Evolutionary conservation across 768 basidiomycete genomes (phyloP).

Genomic region (Phylloporus arenicola): DNA sequence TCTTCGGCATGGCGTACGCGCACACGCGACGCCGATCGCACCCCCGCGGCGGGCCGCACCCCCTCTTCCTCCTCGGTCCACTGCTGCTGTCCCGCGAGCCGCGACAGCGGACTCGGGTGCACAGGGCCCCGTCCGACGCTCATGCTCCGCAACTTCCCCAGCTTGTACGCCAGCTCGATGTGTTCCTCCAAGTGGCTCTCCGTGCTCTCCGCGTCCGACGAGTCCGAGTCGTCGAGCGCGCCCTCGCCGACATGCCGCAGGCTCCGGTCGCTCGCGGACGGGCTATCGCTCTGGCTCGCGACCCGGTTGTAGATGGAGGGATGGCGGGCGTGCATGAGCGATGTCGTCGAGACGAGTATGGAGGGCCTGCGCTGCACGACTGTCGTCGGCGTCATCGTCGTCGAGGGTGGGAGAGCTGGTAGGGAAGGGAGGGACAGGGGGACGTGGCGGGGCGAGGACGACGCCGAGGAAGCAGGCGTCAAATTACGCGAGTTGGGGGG

Average conservation of each 20-base stretch:
- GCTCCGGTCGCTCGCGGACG: constrained; percentile 40
- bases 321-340: constrained; percentile 29
- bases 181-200: constrained; percentile 27
- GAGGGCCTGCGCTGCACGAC: constrained; percentile 38
- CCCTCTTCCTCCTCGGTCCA: constrained; percentile 54
- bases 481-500: constrained; percentile 40
- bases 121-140: constrained; percentile 28
- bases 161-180: constrained; percentile 23
- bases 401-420: constrained; percentile 26
- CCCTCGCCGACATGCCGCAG: constrained; percentile 70
- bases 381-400: constrained; percentile 43
- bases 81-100: constrained; percentile 45
- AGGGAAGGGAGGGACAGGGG: constrained; percentile 31
- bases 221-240: constrained; percentile 74
- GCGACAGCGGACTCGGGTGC: constrained; percentile 64
- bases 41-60: constrained; percentile 1
- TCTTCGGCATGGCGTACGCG: constrained; percentile 36
- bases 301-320: constrained; percentile 41
- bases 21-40: not conserved
- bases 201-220: constrained; percentile 35
- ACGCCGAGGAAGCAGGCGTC: constrained; percentile 54
- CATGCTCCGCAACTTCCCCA: constrained; percentile 36
- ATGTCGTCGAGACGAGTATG: constrained; percentile 34
- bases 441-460: constrained; percentile 50
- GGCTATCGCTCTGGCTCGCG: constrained; percentile 27